A percentile compares a stretch with the other conserved stretches of the same genome.
phyloP scores from a whole-genome alignment of 306 rosid species.

The Prunus kanzakura region DNA sequence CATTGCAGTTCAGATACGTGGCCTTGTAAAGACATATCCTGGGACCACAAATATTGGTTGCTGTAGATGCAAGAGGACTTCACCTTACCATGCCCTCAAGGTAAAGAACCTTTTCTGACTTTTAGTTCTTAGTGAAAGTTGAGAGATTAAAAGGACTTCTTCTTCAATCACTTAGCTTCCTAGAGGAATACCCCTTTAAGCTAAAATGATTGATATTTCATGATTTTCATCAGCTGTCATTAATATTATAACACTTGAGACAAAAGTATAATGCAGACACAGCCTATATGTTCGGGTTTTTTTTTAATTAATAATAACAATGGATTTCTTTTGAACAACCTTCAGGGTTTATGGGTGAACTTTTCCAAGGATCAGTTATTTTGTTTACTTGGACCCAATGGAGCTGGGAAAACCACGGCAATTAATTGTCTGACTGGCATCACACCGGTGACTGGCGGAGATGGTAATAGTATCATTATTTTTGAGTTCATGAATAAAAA shows the following conservation, averaged over 20 bases:
- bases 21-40: conserved; percentile 77
- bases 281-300: not conserved
- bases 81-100: conserved; percentile 73
- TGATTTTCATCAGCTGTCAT: not conserved
- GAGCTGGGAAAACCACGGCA: conserved; percentile 90
- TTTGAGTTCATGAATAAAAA: not conserved
- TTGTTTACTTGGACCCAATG: conserved; percentile 91
- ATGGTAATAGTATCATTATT: conserved; percentile 51
- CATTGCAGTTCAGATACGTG: conserved; percentile 80
- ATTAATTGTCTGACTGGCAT: conserved; percentile 89
- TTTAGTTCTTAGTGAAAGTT: not conserved
- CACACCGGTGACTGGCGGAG: conserved; percentile 77
- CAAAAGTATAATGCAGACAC: not conserved
- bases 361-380: conserved; percentile 78
- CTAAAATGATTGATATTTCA: not conserved
- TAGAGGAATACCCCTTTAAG: not conserved
- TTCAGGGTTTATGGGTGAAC: conserved; percentile 89
- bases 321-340: conserved; percentile 10
- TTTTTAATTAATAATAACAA: not conserved
- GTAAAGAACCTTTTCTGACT: conserved; percentile 38
- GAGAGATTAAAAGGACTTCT: not conserved
- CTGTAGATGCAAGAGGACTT: conserved; percentile 60
- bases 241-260: not conserved
- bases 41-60: conserved; percentile 58
- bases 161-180: not conserved